These are phyloP conservation scores for Boletus rubropictus DNA, from an alignment of 768 basidiomycete genomes.

Conservation along the genomic window DNA sequence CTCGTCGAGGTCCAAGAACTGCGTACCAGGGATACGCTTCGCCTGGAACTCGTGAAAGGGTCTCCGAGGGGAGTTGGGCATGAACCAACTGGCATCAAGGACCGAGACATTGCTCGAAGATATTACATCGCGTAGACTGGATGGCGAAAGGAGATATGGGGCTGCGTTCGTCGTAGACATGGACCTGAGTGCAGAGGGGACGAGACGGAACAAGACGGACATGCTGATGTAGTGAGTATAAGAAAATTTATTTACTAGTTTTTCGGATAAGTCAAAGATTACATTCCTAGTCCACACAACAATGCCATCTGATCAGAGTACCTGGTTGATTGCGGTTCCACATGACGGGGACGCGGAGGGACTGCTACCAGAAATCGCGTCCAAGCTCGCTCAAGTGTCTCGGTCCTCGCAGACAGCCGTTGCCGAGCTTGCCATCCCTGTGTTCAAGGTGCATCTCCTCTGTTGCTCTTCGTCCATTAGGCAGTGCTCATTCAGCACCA, in stretches of 20 bases:
- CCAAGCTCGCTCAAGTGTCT: constrained; percentile 57
- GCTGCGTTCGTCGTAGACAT: constrained; percentile 37
- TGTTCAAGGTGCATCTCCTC: constrained; percentile 73
- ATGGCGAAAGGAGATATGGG: constrained; percentile 51
- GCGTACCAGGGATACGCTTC: constrained; percentile 65
- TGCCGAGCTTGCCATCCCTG: constrained; percentile 68
- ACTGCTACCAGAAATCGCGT: constrained; percentile 54
- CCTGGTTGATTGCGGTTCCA: constrained; percentile 88
- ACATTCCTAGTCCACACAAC: constrained; percentile 13
- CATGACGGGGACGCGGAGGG: constrained; percentile 81
- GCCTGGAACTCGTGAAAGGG: constrained; percentile 61
- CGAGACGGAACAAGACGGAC: constrained; percentile 7
- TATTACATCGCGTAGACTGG: constrained; percentile 37
- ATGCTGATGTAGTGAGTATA: neutral
- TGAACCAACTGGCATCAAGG: constrained; percentile 86
- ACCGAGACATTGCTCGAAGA: constrained; percentile 34
- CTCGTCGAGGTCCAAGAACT: constrained; percentile 75
- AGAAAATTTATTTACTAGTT: constrained; percentile 14
- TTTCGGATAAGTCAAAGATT: constrained; percentile 4
- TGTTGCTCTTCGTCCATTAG: neutral
- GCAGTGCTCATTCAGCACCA: constrained; percentile 7
- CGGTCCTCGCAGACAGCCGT: constrained; percentile 46
- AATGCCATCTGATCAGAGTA: constrained; percentile 96
- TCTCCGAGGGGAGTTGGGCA: constrained; percentile 80
- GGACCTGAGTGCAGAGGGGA: constrained; percentile 14